phyloP scores from a whole-genome alignment of 1,139 yeast genomes.

The Yamadazyma jaroonii region DNA sequence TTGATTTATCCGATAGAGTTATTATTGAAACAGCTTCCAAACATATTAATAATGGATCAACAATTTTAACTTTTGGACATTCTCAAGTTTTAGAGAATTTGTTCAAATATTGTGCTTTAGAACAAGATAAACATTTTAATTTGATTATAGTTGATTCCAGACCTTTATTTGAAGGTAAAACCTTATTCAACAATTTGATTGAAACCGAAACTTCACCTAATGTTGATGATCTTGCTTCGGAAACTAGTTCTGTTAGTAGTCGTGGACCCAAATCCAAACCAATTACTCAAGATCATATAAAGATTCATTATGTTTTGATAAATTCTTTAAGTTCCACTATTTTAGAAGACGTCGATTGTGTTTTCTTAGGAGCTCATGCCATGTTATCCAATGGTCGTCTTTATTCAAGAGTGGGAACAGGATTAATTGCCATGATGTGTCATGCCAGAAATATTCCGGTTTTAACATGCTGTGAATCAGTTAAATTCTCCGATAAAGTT shows the following conservation, averaged over 20 bases:
- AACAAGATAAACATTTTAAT: constrained; percentile 64
- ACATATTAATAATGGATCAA: constrained; percentile 75
- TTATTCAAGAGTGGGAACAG: constrained; percentile 93
- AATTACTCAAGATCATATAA: constrained; percentile 35
- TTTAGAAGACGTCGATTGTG: constrained; percentile 78
- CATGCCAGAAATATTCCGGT: constrained; percentile 89
- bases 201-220: constrained; percentile 27
- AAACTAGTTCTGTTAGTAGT: constrained; percentile 40
- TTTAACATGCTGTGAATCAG: constrained; percentile 90
- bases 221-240: constrained; percentile 38
- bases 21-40: constrained; percentile 79
- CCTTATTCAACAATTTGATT: constrained; percentile 57
- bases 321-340: constrained; percentile 78
- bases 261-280: constrained; percentile 18
- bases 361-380: constrained; percentile 94
- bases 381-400: constrained; percentile 93
- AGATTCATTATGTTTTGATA: constrained; percentile 64
- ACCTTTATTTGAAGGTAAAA: constrained; percentile 92
- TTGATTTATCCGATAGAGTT: constrained; percentile 78
- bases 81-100: constrained; percentile 80
- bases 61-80: constrained; percentile 83
- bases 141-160: constrained; percentile 92
- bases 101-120: constrained; percentile 63
- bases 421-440: constrained; percentile 89
- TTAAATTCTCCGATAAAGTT: constrained; percentile 92